Conservation (phyloP, 768 basidiomycete species). For the Leccinellum rugosiceps region DNA sequence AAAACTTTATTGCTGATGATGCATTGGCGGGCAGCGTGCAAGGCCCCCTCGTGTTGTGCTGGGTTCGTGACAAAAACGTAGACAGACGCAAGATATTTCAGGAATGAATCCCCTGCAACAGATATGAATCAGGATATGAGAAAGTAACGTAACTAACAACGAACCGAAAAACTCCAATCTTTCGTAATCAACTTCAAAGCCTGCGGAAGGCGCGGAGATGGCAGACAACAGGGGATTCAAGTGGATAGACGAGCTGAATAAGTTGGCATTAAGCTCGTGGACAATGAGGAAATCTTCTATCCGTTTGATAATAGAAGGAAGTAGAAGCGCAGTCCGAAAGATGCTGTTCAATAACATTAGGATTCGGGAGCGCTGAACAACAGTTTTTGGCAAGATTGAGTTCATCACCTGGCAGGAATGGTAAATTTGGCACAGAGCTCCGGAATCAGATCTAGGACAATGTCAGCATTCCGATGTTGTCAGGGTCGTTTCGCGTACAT, state of each 20-base stretch:
- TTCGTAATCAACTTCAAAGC: constrained; percentile 75
- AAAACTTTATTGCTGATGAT: constrained; percentile 76
- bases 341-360: constrained; percentile 43
- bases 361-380: constrained; percentile 15
- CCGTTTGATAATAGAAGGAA: constrained; percentile 72
- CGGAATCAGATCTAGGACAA: constrained; percentile 69
- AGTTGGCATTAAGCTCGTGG: constrained; percentile 70
- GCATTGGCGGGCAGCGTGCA: constrained; percentile 63
- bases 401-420: constrained; percentile 64
- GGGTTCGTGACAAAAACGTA: constrained; percentile 74
- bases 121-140: constrained; percentile 23
- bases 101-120: constrained; percentile 65
- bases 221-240: constrained; percentile 64
- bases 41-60: constrained; percentile 56
- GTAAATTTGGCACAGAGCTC: constrained; percentile 73
- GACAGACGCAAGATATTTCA: constrained; percentile 75
- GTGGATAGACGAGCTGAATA: constrained; percentile 60
- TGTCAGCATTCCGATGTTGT: constrained; percentile 25
- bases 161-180: constrained; percentile 79
- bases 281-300: constrained; percentile 74
- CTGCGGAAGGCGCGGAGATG: constrained; percentile 66
- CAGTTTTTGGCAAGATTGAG: constrained; percentile 14
- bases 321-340: constrained; percentile 61
- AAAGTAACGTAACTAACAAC: constrained; percentile 13
- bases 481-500: constrained; percentile 44